Evolutionary conservation across 345 rosid species (phyloP), one percentile per base, ranked within the genome.

Genomic region (Nasturtium officinale): DNA sequence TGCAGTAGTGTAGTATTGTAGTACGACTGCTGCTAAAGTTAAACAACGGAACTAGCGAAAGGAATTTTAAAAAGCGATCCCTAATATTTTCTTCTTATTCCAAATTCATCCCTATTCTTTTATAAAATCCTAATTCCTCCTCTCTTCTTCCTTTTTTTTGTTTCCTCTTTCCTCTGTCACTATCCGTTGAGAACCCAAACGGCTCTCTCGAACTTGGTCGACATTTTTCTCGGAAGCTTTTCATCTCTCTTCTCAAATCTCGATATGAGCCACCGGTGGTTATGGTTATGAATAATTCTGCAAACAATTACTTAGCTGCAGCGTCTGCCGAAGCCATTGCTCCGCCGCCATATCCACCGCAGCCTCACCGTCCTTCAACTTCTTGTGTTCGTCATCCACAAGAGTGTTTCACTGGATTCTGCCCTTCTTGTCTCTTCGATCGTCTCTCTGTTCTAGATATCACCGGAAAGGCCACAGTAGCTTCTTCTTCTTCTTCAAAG

Each of bases 361-460:
- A 84, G 83, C 89, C 95, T 45, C 87, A 86, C 81, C 96, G 94
- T 46, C 89, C 82, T n/a, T 84, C 93, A 17, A 87, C 96, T 29
- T 95, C 97, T 43, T 96, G 99, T 56, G 87, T 82, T 60, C 86
- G 90, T 33, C 99, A 92, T 69, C 98, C 98, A 0, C 90, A 90
- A 5, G 97, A 90, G 82, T 82, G 83, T 9, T 96, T 89, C 87
- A 90, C 96, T 16, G 91, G 96, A 50, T 96, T 96, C 63, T 96
- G 98, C 77, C 98, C 99, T 54, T 84, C 87, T 77, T 96, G 98
- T 80, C 98, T 96, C 84, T 96, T 88, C 83, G 94, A 96, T 50
- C 99, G 99, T 37, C 98, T 96, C 63, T 81, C 92, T 62, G 81
- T 82, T 35, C 80, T 96, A 77, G 90, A 77, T 57, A 52, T 69